phyloP scores from a whole-genome alignment of 2,329 filamentous ascomycete genomes.

The Pseudogymnoascus sp. region DNA sequence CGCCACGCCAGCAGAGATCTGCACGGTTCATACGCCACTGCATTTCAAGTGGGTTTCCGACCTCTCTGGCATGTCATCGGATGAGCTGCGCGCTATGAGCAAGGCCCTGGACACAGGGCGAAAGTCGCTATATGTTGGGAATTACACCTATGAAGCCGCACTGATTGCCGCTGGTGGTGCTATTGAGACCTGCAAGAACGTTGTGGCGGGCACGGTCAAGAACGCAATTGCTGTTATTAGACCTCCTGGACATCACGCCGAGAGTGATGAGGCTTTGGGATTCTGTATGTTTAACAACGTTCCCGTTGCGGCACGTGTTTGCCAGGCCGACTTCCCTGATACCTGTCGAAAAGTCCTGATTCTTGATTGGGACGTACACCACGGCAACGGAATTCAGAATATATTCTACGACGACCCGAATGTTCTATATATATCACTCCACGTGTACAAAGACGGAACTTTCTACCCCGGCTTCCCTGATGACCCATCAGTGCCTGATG shows the following conservation, averaged over 20 bases:
- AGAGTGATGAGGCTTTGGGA: conserved; percentile 77
- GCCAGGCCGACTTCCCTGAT: conserved; percentile 73
- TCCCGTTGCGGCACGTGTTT: conserved; percentile 82
- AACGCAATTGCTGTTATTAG: conserved; percentile 95
- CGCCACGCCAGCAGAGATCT: conserved; percentile 74
- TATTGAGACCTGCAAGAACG: conserved; percentile 80
- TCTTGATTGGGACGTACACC: conserved; percentile 80
- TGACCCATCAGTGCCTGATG: conserved; percentile 52
- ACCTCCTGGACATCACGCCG: conserved; percentile 91
- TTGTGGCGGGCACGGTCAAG: conserved; percentile 75
- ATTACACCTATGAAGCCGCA: conserved; percentile 73
- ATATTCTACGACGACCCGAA: conserved; percentile 95
- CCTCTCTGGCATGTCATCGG: conserved; percentile 48
- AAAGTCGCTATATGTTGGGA: conserved; percentile 78
- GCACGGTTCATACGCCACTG: conserved; percentile 66
- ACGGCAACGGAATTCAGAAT: conserved; percentile 90
- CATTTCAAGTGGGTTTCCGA: conserved; percentile 74
- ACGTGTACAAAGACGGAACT: conserved; percentile 74
- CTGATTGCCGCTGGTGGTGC: conserved; percentile 79
- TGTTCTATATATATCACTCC: conserved; percentile 89
- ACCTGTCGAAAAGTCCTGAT: conserved; percentile 84
- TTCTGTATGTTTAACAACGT: conserved; percentile 99
- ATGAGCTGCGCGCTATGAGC: conserved; percentile 64
- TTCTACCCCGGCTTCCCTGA: conserved; percentile 76
- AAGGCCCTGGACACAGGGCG: conserved; percentile 54